Evolutionary conservation across 2,329 filamentous ascomycete species (phyloP).

Genomic region (Orbilia quercus): DNA sequence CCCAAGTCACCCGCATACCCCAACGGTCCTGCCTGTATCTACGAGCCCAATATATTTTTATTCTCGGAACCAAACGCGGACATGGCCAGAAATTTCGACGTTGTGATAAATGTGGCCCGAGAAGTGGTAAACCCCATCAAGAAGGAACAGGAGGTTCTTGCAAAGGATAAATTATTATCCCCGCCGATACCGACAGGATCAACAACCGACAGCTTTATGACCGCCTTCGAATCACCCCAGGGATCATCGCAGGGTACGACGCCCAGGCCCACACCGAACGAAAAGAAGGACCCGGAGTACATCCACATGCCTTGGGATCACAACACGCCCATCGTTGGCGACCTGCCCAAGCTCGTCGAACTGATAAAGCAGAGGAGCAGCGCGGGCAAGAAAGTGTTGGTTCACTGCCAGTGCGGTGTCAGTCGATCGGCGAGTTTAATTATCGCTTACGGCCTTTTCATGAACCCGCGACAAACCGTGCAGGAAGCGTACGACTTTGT

Average conservation of each 20-base stretch:
- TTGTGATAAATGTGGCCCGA: conserved; percentile 84
- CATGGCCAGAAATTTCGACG: conserved; percentile 80
- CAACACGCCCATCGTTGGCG: conserved; percentile 84
- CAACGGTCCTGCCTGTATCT: conserved; percentile 83
- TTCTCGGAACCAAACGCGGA: conserved; percentile 83
- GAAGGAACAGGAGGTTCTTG: conserved; percentile 56
- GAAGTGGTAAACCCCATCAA: conserved; percentile 82
- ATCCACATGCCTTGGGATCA: conserved; percentile 90
- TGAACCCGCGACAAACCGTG: conserved; percentile 78
- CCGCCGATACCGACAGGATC: conserved; percentile 70
- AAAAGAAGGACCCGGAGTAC: conserved; percentile 75
- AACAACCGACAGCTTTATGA: conserved; percentile 71
- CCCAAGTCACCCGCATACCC: conserved; percentile 84
- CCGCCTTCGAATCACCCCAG: conserved; percentile 70
- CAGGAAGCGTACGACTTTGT: conserved; percentile 86
- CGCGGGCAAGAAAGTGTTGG: conserved; percentile 79
- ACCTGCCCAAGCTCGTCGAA: conserved; percentile 79
- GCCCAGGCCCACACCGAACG: conserved; percentile 67
- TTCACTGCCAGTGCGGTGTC: conserved; percentile 88
- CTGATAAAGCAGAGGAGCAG: conserved; percentile 78
- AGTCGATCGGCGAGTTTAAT: conserved; percentile 87
- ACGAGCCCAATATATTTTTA: conserved; percentile 79
- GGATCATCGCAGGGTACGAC: conserved; percentile 67
- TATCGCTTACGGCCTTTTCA: conserved; percentile 85
- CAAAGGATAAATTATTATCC: conserved; percentile 63